Evolutionary conservation across 2,329 filamentous ascomycete genomes (phyloP).

Genomic region (Westerdykella sp.): DNA sequence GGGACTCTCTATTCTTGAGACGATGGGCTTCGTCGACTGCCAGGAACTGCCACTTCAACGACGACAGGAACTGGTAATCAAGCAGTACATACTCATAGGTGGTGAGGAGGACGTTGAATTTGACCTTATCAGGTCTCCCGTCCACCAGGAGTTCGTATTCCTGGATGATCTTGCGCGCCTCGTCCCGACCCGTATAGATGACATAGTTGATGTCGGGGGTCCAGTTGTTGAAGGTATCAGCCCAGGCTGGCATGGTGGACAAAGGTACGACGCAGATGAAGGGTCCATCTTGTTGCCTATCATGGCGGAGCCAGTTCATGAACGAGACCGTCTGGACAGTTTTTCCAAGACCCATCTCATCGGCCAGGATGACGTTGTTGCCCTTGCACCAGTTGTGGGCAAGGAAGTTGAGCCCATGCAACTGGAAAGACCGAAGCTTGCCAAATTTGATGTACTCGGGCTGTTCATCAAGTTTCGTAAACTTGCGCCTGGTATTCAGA

Average conservation of each 20-base stretch:
- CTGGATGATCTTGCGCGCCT: slow-evolving; percentile 77
- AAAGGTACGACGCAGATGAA: slow-evolving; percentile 96
- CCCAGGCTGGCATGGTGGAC: slow-evolving; percentile 96
- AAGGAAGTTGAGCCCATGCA: slow-evolving; percentile 90
- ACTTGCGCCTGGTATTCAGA: slow-evolving; percentile 56
- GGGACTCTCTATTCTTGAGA: slow-evolving; percentile 91
- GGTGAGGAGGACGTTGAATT: slow-evolving; percentile 96
- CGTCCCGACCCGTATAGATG: slow-evolving; percentile 87
- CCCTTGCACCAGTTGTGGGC: slow-evolving; percentile 91
- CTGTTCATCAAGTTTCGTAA: slow-evolving; percentile 62
- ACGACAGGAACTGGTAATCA: slow-evolving; percentile 75
- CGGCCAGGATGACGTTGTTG: slow-evolving; percentile 94
- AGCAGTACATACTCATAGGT: slow-evolving; percentile 94
- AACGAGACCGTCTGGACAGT: slow-evolving; percentile 97
- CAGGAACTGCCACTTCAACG: slow-evolving; percentile 96
- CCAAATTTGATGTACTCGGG: slow-evolving; percentile 80
- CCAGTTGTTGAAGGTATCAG: slow-evolving; percentile 95
- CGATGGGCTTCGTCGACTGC: slow-evolving; percentile 96
- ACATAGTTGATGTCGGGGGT: slow-evolving; percentile 95
- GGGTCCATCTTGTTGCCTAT: slow-evolving; percentile 82
- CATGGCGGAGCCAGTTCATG: slow-evolving; percentile 92
- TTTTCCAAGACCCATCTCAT: slow-evolving; percentile 98
- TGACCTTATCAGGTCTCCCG: slow-evolving; percentile 78
- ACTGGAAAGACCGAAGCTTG: slow-evolving; percentile 84
- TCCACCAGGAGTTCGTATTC: slow-evolving; percentile 86